phyloP scores from a whole-genome alignment of 345 rosid species.

The Erodium maritimum region DNA sequence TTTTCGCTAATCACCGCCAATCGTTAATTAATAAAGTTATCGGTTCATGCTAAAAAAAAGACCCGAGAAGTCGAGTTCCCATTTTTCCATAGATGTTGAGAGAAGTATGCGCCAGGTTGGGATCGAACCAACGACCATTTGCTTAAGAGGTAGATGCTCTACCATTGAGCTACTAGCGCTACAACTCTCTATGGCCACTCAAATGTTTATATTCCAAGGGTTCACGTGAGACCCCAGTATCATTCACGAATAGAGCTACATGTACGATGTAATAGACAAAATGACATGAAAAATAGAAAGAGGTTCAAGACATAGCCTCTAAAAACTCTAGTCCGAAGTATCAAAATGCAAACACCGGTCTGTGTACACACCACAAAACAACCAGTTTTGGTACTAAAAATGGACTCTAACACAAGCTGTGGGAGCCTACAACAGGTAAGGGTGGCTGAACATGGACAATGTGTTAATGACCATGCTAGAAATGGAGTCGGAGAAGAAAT shows the following conservation, averaged over 20 bases:
- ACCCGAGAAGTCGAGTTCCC: too few species aligned
- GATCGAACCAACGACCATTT: background rate
- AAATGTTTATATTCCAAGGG: too few species aligned
- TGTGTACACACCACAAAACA: slow-evolving; percentile 16
- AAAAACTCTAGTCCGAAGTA: slow-evolving; percentile 10
- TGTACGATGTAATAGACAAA: background rate
- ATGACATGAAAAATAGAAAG: slow-evolving; percentile 11
- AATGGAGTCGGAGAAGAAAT: slow-evolving; percentile 1
- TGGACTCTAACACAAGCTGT: slow-evolving; percentile 18
- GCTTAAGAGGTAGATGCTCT: background rate
- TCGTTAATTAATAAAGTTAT: too few species aligned
- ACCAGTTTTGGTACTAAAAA: slow-evolving; percentile 4
- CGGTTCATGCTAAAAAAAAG: too few species aligned
- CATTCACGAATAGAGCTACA: too few species aligned
- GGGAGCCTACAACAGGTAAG: slow-evolving; percentile 29
- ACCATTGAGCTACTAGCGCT: slow-evolving; percentile 1
- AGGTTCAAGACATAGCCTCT: slow-evolving; percentile 21
- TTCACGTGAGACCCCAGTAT: too few species aligned
- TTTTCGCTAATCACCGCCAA: too few species aligned
- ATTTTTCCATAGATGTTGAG: too few species aligned
- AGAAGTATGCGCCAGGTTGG: background rate
- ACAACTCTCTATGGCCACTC: too few species aligned
- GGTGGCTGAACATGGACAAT: slow-evolving; percentile 19
- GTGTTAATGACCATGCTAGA: slow-evolving; percentile 24
- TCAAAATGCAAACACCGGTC: slow-evolving; percentile 16